phyloP scores from a whole-genome alignment of 208 protist genomes.

The Leishmania arabica region DNA sequence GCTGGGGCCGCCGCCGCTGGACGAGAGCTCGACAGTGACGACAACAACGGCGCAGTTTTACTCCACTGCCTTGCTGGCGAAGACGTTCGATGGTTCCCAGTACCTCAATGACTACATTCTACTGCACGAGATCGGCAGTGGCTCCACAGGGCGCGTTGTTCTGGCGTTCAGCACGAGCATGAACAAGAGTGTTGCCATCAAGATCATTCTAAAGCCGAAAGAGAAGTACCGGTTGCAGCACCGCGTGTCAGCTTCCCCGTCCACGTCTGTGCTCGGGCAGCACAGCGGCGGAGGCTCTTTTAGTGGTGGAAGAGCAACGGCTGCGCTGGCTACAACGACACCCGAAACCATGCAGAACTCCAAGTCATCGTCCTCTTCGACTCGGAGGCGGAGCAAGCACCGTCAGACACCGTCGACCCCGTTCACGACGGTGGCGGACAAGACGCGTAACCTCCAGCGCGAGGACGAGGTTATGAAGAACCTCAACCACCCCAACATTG shows the following conservation, averaged over 20 bases:
- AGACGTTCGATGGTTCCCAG: slow-evolving; percentile 29
- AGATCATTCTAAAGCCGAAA: slow-evolving; percentile 71
- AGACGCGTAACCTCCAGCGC: slow-evolving; percentile 50
- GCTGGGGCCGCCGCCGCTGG: background rate
- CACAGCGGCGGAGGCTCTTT: background rate
- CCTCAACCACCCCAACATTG: slow-evolving; percentile 95
- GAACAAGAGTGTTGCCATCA: slow-evolving; percentile 68
- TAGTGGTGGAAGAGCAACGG: background rate
- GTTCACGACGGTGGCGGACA: slow-evolving; percentile 35
- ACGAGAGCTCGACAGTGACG: background rate
- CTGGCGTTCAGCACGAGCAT: slow-evolving; percentile 55
- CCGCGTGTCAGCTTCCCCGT: slow-evolving; percentile 2
- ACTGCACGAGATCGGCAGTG: slow-evolving; percentile 69
- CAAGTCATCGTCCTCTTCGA: background rate
- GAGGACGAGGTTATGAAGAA: slow-evolving; percentile 97
- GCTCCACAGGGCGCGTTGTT: slow-evolving; percentile 67
- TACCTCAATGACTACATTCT: slow-evolving; percentile 84
- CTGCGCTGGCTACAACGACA: background rate
- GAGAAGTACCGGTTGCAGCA: slow-evolving; percentile 18
- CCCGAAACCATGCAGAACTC: background rate
- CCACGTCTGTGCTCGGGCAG: background rate
- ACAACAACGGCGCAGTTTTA: slow-evolving; percentile 24
- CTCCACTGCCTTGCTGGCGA: slow-evolving; percentile 27
- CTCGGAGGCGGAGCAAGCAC: background rate
- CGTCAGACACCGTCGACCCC: slow-evolving; percentile 1